Evolutionary conservation across 768 basidiomycete species (phyloP), one percentile per base, ranked within the genome.

Genomic region (Trametes gibbosa): DNA sequence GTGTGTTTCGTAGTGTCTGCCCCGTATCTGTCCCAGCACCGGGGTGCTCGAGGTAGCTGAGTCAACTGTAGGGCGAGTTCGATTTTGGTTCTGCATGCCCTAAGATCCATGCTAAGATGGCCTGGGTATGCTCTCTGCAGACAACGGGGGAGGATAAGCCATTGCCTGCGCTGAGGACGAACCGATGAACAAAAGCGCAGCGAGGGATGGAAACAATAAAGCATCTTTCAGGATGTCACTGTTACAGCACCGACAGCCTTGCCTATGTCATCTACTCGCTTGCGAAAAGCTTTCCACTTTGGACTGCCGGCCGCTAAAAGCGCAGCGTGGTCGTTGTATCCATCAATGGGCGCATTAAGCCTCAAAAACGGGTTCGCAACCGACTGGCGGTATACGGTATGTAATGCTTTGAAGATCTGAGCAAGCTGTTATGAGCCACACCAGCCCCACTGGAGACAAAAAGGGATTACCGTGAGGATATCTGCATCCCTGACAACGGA

Each of bases 21-120:
- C 89, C 81, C 92, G 92, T 93, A 95, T 94, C 93, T 95, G 92
- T 95, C 92, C 84, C 86, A 88, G 78, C 78, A 75, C 77, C 76
- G 75, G 84, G 75, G 63, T 68, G 75, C 82, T 90, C 69, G 58
- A 73, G 75, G 77, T 76, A 83, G 75, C 84, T 85, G 85, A 89
- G 92, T 93, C 93, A 94, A 88, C 84, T 75, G 63, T 79, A 87
- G 80, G 90, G 85, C 76, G 78, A 19, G 12, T 64, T 82, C 56
- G 43, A 73, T 88, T 25, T 89, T 65, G 89, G 86, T 87, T 81
- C 63, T 23, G 41, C 21, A 39, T 29, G 7, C 51, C 45, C 42
- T 52, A 49, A 49, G 46, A 40, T 49, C 60, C 61, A 59, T 46
- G 45, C 34, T 49, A 48, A 40, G 59, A 51, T n/a, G 21, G 39